These are phyloP conservation scores for Trichoderma asperellum DNA, from an alignment of 2,329 filamentous ascomycete genomes.

Conservation along the genomic window DNA sequence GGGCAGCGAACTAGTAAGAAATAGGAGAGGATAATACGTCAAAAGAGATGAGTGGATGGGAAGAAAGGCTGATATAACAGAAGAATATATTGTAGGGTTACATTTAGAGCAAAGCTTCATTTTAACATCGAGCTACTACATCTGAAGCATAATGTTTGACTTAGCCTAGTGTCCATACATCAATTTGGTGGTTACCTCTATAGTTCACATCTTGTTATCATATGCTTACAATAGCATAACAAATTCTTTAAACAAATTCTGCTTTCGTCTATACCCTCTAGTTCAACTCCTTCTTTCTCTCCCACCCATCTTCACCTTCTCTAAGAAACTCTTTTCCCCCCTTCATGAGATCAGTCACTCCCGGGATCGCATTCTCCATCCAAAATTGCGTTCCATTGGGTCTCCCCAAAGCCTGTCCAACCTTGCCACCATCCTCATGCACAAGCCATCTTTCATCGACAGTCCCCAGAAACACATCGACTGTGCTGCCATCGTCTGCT, in stretches of 20 bases:
- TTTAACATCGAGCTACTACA: not conserved
- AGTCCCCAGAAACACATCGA: slow-evolving; percentile 16
- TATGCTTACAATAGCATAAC: not conserved
- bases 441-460: slow-evolving; percentile 19
- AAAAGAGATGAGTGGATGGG: not conserved
- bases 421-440: slow-evolving; percentile 14
- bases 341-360: slow-evolving; percentile 12
- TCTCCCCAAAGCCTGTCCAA: slow-evolving; percentile 11
- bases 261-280: not conserved
- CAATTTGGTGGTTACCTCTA: no score
- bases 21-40: not conserved
- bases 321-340: slow-evolving; percentile 6
- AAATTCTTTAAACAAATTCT: not conserved
- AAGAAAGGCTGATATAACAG: not conserved
- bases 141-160: no score
- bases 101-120: not conserved
- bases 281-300: slow-evolving; percentile 3
- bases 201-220: not conserved
- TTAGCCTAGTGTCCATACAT: no score
- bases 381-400: slow-evolving; percentile 23
- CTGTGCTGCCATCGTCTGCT: slow-evolving; percentile 4
- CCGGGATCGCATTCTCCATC: slow-evolving; percentile 15
- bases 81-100: not conserved
- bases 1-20: not conserved
- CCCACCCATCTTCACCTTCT: slow-evolving; percentile 22